Evolutionary conservation across 805 yeast species (phyloP).

Genomic region (Lipomyces kockii): DNA sequence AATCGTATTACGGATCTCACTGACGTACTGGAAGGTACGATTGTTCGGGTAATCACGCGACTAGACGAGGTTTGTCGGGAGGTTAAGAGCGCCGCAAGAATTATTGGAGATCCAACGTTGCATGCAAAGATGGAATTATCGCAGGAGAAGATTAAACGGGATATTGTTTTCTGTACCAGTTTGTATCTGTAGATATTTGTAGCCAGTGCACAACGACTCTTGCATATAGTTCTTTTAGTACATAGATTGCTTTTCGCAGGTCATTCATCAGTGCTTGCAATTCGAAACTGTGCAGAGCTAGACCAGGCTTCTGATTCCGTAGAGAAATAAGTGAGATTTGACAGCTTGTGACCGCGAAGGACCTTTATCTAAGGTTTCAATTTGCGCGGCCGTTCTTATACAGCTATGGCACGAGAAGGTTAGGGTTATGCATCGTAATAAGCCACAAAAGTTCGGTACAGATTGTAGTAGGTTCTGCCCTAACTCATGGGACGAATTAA

Average conservation of each 20-base stretch:
- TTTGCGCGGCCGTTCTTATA: not conserved
- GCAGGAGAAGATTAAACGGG: constrained; percentile 93
- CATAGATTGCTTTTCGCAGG: too few species aligned
- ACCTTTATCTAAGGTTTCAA: not conserved
- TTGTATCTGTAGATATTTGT: constrained; percentile 62
- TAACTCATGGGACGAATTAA: too few species aligned
- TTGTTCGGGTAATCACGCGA: constrained; percentile 92
- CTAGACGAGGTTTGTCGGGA: constrained; percentile 94
- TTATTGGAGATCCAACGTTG: constrained; percentile 90
- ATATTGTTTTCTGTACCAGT: constrained; percentile 96
- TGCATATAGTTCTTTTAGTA: too few species aligned
- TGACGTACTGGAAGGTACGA: constrained; percentile 92
- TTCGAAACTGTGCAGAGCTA: too few species aligned
- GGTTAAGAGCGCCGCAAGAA: constrained; percentile 89
- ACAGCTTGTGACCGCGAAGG: not conserved
- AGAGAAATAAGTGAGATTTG: not conserved
- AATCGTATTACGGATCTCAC: constrained; percentile 88
- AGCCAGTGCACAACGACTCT: too few species aligned
- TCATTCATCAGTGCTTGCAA: too few species aligned
- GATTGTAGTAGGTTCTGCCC: too few species aligned
- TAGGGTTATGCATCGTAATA: too few species aligned
- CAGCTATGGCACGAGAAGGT: too few species aligned
- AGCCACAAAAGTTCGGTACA: too few species aligned
- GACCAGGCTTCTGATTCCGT: too few species aligned
- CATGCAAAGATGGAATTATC: constrained; percentile 89